Evolutionary conservation across 306 rosid genomes (phyloP), one percentile per base, ranked within the genome.

Genomic region (Datisca glomerata): DNA sequence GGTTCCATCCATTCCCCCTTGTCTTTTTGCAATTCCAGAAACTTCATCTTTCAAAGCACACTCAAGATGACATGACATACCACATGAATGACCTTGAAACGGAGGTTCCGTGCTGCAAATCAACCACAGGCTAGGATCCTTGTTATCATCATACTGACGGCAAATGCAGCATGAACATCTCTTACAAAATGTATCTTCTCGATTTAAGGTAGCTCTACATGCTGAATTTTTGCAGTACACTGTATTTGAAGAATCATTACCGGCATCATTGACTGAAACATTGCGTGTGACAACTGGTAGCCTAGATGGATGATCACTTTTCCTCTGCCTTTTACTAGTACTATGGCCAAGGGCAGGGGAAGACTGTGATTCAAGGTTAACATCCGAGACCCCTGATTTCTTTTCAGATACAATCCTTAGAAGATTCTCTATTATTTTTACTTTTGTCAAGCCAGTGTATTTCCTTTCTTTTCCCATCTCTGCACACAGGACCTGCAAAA

Each of bases 401-500:
- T 78, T 89, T 64, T 89, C 98, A 50, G 98, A 70, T 34, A 89
- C 84, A 50, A 89, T 61, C 71, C 72, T 80, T 43, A 89, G 67
- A 72, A 89, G 98, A 67, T 84, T 68, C 56, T 84, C 98, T 49
- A 89, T 80, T 43, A 89, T 89, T 62, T 89, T 89, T 62, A 84
- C 38, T 77, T 89, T 89, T 12, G 98, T 89, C 64, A 89, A 51
- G 34, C 98, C 98, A 33, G 98, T 89, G 52, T 89, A 89, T 67
- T 89, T 89, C 65, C 98, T 89, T 65, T 89, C 98, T 65, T 89
- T 89, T 37, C 98, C 98, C 98, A 89, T 77, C 71, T 89, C 98
- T 27, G 79, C 93, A 66, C 98, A 89, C 47, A 89, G 63, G 56
- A 89, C 71, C 60, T 89, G 95, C 37, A 89, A 61, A 64, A 89